Conservation (phyloP, 2,329 filamentous ascomycete species). For the Colletotrichum karsti region DNA sequence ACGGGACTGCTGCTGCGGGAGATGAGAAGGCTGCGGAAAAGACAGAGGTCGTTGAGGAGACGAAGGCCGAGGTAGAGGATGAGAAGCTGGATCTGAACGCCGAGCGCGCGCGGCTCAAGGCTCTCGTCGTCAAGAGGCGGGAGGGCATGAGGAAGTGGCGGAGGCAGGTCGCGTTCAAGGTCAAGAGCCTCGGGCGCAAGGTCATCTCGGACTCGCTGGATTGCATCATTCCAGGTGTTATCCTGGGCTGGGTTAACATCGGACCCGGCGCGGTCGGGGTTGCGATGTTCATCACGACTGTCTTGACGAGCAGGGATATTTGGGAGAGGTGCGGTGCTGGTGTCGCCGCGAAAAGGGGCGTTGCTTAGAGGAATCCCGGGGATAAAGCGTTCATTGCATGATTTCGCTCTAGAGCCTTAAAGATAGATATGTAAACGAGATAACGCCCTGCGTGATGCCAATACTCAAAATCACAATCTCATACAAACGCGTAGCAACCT, state of each 20-base stretch:
- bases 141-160: slow-evolving; percentile 41
- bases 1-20: slow-evolving; percentile 26
- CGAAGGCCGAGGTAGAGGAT: neutral
- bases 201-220: slow-evolving; percentile 69
- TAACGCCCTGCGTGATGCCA: neutral
- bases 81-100: slow-evolving; percentile 32
- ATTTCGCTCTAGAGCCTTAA: neutral
- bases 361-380: neutral
- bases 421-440: neutral
- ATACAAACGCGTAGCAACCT: neutral
- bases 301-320: slow-evolving; percentile 67
- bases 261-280: slow-evolving; percentile 61
- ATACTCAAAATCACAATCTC: neutral
- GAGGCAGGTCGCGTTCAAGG: slow-evolving; percentile 38
- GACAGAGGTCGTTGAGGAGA: slow-evolving; percentile 1
- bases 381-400: neutral
- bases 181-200: slow-evolving; percentile 50
- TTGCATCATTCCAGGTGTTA: slow-evolving; percentile 66
- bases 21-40: slow-evolving; percentile 28
- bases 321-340: slow-evolving; percentile 61
- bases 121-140: slow-evolving; percentile 42
- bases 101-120: slow-evolving; percentile 46
- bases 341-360: neutral
- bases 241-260: slow-evolving; percentile 68
- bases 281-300: slow-evolving; percentile 68